These are phyloP conservation scores for Malassezia restricta DNA, from an alignment of 1,284 basidiomycete genomes.

Conservation along the genomic window DNA sequence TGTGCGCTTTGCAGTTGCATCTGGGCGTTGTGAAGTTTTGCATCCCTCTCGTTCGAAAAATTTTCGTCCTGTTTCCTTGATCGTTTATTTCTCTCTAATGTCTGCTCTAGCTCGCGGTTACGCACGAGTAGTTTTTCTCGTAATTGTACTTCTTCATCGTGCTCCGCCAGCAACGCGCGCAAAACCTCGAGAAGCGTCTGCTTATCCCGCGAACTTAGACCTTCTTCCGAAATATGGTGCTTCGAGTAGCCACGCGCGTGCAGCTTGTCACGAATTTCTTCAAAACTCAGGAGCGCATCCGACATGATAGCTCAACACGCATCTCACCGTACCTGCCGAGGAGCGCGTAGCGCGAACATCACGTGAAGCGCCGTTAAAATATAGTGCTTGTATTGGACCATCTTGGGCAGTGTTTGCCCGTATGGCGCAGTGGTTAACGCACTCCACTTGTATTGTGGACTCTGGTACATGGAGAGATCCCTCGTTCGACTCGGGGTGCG, in stretches of 20 bases:
- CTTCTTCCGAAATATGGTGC: not conserved
- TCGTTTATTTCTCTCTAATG: constrained; percentile 9
- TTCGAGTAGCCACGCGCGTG: constrained; percentile 8
- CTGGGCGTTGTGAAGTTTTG: constrained; percentile 2
- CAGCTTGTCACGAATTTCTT: constrained; percentile 7
- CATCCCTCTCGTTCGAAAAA: constrained; percentile 1
- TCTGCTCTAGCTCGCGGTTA: constrained; percentile 7
- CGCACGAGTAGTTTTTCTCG: constrained; percentile 13
- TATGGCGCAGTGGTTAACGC: constrained; percentile 22
- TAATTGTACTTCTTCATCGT: constrained; percentile 14
- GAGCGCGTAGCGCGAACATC: not conserved
- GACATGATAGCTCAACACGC: no score
- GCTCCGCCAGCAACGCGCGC: constrained; percentile 12
- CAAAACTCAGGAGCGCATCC: not conserved
- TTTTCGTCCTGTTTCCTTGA: constrained; percentile 1
- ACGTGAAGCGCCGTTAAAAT: not conserved
- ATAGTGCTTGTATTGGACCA: not conserved
- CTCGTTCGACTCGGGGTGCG: constrained; percentile 22
- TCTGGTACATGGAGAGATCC: constrained; percentile 17
- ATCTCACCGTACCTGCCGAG: not conserved
- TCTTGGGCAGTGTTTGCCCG: constrained; percentile 7
- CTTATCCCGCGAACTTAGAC: not conserved
- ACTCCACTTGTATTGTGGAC: constrained; percentile 16
- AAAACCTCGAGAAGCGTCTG: constrained; percentile 3
- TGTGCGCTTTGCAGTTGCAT: constrained; percentile 12